Percentiles rank a stretch among this genome's conserved stretches.
Evolutionary conservation across 176 grass and related monocot genomes (phyloP).

Genomic region (Bothriochloa decipiens): DNA sequence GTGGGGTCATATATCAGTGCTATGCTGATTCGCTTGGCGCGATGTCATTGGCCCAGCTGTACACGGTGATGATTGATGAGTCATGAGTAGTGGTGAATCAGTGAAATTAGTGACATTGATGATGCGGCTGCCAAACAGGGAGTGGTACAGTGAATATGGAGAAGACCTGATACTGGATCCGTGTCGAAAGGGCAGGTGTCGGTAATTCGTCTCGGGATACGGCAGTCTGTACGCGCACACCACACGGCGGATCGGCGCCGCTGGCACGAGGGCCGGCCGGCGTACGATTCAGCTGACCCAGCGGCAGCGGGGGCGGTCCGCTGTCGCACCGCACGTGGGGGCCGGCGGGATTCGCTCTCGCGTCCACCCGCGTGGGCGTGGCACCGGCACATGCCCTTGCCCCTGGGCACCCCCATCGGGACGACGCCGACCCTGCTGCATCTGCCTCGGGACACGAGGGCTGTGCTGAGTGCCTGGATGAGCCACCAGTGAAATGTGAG

Average conservation of each 20-base stretch:
- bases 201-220: neutral
- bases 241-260: neutral
- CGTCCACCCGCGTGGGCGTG: neutral
- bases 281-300: neutral
- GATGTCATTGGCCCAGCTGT: neutral
- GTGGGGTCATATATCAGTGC: neutral
- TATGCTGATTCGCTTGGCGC: neutral
- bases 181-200: neutral
- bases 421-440: neutral
- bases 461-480: no score
- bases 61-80: neutral
- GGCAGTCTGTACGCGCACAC: neutral
- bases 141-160: neutral
- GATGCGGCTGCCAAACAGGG: neutral
- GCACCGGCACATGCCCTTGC: neutral
- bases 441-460: neutral
- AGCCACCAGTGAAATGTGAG: neutral
- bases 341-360: neutral
- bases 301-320: neutral
- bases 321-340: constrained; percentile 32
- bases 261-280: neutral
- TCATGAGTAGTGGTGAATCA: no score
- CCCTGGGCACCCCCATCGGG: no score
- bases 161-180: constrained; percentile 5
- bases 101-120: no score